Conservation (phyloP, 176 grass and related monocot species). For the Otatea glauca region DNA sequence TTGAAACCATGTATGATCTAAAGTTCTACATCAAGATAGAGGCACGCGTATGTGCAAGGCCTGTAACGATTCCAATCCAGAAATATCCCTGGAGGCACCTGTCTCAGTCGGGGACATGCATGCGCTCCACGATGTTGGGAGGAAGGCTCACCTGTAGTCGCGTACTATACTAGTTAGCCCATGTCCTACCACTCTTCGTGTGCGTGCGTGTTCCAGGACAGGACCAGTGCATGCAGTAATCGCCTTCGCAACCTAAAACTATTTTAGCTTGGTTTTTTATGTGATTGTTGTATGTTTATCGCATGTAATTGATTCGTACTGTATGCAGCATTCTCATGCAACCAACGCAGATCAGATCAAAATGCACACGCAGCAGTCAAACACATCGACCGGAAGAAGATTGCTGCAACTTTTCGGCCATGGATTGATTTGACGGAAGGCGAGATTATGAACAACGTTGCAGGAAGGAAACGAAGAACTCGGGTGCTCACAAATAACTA, state of each 20-base stretch:
- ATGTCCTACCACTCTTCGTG: no score
- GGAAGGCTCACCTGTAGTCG: not conserved
- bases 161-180: not conserved
- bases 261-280: not conserved
- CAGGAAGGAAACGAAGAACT: slow-evolving; percentile 5
- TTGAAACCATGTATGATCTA: no score
- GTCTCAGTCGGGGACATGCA: not conserved
- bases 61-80: no score
- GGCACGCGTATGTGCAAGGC: no score
- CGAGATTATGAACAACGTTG: slow-evolving; percentile 38
- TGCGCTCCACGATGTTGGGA: not conserved
- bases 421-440: slow-evolving; percentile 24
- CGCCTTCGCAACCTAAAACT: not conserved
- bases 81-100: not conserved
- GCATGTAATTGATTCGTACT: not conserved
- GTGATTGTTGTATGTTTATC: not conserved
- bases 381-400: not conserved
- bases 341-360: not conserved
- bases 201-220: no score
- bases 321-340: not conserved
- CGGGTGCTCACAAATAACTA: not conserved
- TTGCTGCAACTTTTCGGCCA: slow-evolving; percentile 18
- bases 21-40: no score
- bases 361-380: not conserved
- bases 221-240: no score